Evolutionary conservation across 768 basidiomycete species (phyloP).

Genomic region (Neoboletus magnificus): DNA sequence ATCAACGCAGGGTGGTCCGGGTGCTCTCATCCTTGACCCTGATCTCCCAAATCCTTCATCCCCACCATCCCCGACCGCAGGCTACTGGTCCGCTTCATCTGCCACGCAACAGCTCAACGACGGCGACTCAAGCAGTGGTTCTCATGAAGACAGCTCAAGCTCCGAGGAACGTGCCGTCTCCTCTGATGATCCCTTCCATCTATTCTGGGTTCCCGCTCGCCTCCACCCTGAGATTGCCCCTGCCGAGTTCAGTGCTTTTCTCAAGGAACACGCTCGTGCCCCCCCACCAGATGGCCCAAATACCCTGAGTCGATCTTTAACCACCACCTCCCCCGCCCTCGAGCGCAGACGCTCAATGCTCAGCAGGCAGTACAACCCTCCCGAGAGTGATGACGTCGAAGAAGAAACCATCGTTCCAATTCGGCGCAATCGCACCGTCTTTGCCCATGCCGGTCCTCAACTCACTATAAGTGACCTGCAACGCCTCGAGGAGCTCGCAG

Average conservation of each 20-base stretch:
- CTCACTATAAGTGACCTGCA: slow-evolving; percentile 94
- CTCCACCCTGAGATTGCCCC: slow-evolving; percentile 98
- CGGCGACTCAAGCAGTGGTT: slow-evolving; percentile 43
- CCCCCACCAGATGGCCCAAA: slow-evolving; percentile 49
- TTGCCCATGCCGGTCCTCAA: slow-evolving; percentile 71
- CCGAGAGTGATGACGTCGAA: slow-evolving; percentile 72
- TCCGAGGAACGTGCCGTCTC: slow-evolving; percentile 31
- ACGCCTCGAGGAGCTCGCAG: slow-evolving; percentile 87
- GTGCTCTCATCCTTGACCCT: slow-evolving; percentile 82
- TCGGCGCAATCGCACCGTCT: slow-evolving; percentile 63
- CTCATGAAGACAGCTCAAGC: slow-evolving; percentile 39
- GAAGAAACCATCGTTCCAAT: slow-evolving; percentile 68
- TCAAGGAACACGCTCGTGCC: slow-evolving; percentile 84
- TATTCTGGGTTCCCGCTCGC: slow-evolving; percentile 98
- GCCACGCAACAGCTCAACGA: slow-evolving; percentile 37
- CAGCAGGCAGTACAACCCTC: slow-evolving; percentile 86
- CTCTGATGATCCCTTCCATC: slow-evolving; percentile 77
- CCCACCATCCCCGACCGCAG: slow-evolving; percentile 52
- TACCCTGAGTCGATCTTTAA: slow-evolving; percentile 41
- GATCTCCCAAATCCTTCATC: slow-evolving; percentile 80
- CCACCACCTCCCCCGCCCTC: slow-evolving; percentile 47
- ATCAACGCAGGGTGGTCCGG: slow-evolving; percentile 67
- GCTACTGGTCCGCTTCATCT: slow-evolving; percentile 45
- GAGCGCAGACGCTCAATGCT: slow-evolving; percentile 91
- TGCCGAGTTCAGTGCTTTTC: slow-evolving; percentile 90